These are phyloP conservation scores for Aspergillus ochraceus DNA, from an alignment of 2,329 filamentous ascomycete species.

Conservation along the genomic window DNA sequence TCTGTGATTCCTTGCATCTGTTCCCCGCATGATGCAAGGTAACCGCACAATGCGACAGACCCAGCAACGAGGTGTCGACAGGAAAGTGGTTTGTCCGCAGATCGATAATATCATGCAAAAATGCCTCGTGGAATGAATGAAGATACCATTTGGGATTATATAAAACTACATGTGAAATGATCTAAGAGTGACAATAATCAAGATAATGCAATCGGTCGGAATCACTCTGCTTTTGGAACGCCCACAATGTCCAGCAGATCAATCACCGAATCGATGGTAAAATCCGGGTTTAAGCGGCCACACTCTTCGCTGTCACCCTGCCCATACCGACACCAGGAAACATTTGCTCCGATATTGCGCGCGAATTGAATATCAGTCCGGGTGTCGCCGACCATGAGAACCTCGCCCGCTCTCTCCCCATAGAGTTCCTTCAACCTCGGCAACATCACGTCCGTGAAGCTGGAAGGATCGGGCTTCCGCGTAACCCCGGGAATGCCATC, in stretches of 20 bases:
- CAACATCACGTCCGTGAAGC: conserved; percentile 14
- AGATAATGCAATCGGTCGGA: too few species aligned
- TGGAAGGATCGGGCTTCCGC: conserved; percentile 14
- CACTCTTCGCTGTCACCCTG: conserved; percentile 15
- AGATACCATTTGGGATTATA: too few species aligned
- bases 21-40: too few species aligned
- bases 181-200: too few species aligned
- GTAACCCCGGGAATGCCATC: conserved; percentile 6
- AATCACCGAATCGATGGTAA: conserved; percentile 10
- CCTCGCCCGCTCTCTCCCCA: conserved; percentile 1
- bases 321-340: conserved; percentile 19
- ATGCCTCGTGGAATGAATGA: too few species aligned
- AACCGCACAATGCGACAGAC: too few species aligned
- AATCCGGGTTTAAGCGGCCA: conserved; percentile 9
- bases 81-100: too few species aligned
- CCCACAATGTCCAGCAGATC: conserved; percentile 3
- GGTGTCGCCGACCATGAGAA: conserved; percentile 18
- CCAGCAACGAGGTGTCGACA: too few species aligned
- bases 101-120: too few species aligned
- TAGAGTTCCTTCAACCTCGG: conserved; percentile 11
- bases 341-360: conserved; percentile 8
- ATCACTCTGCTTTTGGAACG: too few species aligned
- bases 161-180: too few species aligned
- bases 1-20: too few species aligned
- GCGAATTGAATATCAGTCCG: conserved; percentile 16